Base-by-base conservation (phyloP, 192 early-diverging fungal genomes). In the Gryganskiella cystojenkinii region DNA sequence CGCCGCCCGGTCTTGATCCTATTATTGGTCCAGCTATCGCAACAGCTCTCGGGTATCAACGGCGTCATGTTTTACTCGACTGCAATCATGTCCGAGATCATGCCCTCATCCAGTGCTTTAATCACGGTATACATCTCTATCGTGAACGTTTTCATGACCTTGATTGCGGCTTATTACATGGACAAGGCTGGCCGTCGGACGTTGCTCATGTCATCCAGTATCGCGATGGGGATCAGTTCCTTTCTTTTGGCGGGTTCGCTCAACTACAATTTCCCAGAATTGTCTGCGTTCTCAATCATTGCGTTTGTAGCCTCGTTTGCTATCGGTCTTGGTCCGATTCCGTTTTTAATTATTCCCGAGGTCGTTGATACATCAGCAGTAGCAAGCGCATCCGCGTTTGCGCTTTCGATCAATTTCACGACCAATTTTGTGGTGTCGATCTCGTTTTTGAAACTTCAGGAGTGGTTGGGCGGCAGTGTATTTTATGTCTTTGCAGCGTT, bases 41-140 rank as follows among this genome's bases (percentile, higher is more conserved):
- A 97, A 78, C 96, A 97, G 80, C 90, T 95, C 66, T 92, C 91
- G 40, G 96, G 96, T 25, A 94, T 95, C 73, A 97, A 95, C 75
- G 93, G 92, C 11, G 94, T 95, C 11, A 91, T 95, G 58, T 95
- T 89, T 75, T 97, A 95, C 66, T 94, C 92, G 0, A 92, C 91
- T 9, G 86, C 89, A 25, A 91, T 94, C 67, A 86, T 94, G 61
- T 85, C 83, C 14, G 52, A 67, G 11, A 84, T 89, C 7, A 80
- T 92, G 13, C 91, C 92, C 24, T 83, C 83, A 24, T 88, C 85
- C 10, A 85, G 86, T 17, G 88, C 83, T 45, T 80, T 90, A 53
- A 88, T 97, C 47, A 95, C 96, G 0, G 83, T 95, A 35, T 89
- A 90, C 40, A 91, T 97, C 46, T 91, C 89, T 35, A 85, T 90